Evolutionary conservation across 1,284 basidiomycete species (phyloP), one percentile per base, ranked within the genome.

Genomic region (Lentinula novae-zelandiae): DNA sequence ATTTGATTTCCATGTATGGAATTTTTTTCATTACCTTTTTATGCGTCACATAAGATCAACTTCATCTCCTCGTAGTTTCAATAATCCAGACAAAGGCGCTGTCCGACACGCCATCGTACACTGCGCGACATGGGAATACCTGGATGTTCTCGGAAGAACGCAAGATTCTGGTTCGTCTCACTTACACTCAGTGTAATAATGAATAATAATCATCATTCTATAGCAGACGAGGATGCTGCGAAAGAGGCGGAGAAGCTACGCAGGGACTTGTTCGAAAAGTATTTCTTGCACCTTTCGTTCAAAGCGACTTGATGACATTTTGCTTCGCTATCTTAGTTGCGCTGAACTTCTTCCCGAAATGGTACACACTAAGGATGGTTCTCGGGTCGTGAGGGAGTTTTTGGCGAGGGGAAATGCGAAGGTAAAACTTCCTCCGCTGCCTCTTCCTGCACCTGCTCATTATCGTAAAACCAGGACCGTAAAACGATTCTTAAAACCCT

Each of bases 281-380:
- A 63, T 17, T 75, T 69, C 20, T 22, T 15, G 15, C 61, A 60
- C n/a, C 17, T 17, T 15, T 44, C 44, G 51, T 12, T 17, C 42
- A 40, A 3, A 20, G 3, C 27, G 27, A 31, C 36, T 4, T 17
- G 2, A 5, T 27, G 22, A 33, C 13, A 31, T 42, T 27, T n/a
- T 40, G 13, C 17, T 3, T 44, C 6, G 44, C 15, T 31, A 27
- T 15, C 38, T 17, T 39, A 58, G 89, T 55, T 90, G 89, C 68
- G 86, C 92, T 67, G 93, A 96, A 60, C 80, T 87, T 17, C 76
- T 95, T 7, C 89, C 93, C 1, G 93, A 96, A 69, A 92, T 95
- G 80, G 92, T 95, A 0, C 94, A 96, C 69, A 96, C 94, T 31
- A 92, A 87, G 70, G 92, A 96, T 69, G 93, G 93, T 12, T 92